Evolutionary conservation across 2,329 filamentous ascomycete genomes (phyloP), one percentile per base, ranked within the genome.

Genomic region (Grosmannia huntii): DNA sequence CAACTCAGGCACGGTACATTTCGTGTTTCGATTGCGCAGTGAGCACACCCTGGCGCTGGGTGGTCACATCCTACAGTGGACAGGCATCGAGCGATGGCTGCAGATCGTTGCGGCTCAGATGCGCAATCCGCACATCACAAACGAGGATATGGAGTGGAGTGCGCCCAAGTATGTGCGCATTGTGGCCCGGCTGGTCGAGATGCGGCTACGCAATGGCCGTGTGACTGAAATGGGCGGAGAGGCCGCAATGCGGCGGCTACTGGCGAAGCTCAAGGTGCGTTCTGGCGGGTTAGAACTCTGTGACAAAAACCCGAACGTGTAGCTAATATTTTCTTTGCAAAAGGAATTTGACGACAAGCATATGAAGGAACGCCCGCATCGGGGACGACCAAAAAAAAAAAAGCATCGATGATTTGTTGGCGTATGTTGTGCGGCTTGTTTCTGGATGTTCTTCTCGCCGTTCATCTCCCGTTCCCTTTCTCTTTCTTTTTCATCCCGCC

Each of bases 61-160:
- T 46, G 68, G 68, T 9, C 68, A 71, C 57, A 60, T 70, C 9
- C 61, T 70, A 55, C 68, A 69, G 60, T 71, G 68, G 69, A 64
- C 68, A 3, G 66, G 63, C 33, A 62, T 70, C 52, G 63, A 63
- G 59, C 65, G 62, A 21, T 70, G 68, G 69, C 61, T 68, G 19
- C 52, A 64, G 54, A 61, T 68, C 12, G 62, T 70, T n/a, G 52
- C 64, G 9, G 64, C 63, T 21, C 66, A 70, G 61, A 61, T 68
- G 60, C 57, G 58, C 59, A 65, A 67, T 55, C 64, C 65, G 16
- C 60, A 65, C 57, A 67, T 65, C 51, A 67, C 67, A 27, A 69
- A 69, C 59, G 67, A 69, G 48, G 66, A 68, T 58, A 64, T 68
- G 64, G 63, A 62, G 46, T 64, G 62, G 62, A 62, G 61, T 21